Evolutionary conservation across 371 early-diverging fungal species (phyloP), one percentile per base, ranked within the genome.

Genomic region (Blakeslea trispora): DNA sequence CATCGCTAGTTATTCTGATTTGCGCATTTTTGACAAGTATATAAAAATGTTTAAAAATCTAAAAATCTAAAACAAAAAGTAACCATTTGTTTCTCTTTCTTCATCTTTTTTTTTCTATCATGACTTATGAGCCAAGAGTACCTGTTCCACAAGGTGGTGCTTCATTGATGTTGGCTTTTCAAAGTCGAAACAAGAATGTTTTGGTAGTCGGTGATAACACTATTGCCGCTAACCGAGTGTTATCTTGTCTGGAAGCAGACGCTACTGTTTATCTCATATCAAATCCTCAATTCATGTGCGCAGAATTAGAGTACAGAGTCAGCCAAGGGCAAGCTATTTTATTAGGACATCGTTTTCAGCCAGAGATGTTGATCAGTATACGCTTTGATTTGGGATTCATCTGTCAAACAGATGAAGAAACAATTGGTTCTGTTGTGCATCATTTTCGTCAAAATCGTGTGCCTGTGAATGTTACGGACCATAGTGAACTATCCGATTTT

Each of bases 391-490:
- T 75, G 17, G 76, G 59, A 1, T 75, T 75, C 51, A 66, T 75
- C 17, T 75, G 76, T 40, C 47, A 48, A 21, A 13, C 49, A 4
- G 23, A 17, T 9, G 8, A 34, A 19, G 50, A 51, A 2, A 47
- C 21, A 17, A 55, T 34, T 18, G 51, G 42, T 46, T 21, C 35
- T n/a, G 80, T 90, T 23, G 88, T 81, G 13, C 46, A 51, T 5
- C 53, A 71, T 10, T 83, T 87, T 50, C 71, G 81, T 45, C 46
- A 49, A 15, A 67, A 57, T 6, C 71, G 81, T 21, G 82, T 90
- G 17, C 89, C 89, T 14, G 85, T 91, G 53, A 92, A 92, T 53
- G 89, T 87, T n/a, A 83, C 91, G 0, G 92, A 92, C 59, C 81
- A 78, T 50, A 84, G 83, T 24, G 86, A 90, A 10, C 67, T 87